phyloP scores from a whole-genome alignment of 768 basidiomycete genomes.

The Melanogaster broomeanus region DNA sequence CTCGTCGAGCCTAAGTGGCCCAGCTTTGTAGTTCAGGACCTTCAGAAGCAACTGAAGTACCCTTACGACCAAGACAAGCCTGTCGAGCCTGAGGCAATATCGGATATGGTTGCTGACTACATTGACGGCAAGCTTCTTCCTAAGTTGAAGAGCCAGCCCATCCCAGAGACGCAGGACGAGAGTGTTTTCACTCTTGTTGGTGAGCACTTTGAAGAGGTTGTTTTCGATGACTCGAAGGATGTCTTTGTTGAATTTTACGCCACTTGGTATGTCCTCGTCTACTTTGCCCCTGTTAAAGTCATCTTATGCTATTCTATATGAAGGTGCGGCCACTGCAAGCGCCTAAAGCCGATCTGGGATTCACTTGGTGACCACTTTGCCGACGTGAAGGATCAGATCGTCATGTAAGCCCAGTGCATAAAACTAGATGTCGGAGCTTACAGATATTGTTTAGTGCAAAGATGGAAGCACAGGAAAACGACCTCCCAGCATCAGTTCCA shows the following conservation, averaged over 20 bases:
- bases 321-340: constrained; percentile 96
- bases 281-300: not conserved
- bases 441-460: constrained; percentile 64
- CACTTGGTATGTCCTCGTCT: constrained; percentile 68
- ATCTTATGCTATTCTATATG: not conserved
- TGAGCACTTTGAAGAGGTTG: constrained; percentile 85
- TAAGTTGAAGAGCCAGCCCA: constrained; percentile 85
- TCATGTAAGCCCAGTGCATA: constrained; percentile 59
- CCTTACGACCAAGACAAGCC: constrained; percentile 74
- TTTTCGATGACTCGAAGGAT: constrained; percentile 87
- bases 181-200: constrained; percentile 83
- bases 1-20: constrained; percentile 88
- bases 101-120: constrained; percentile 63
- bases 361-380: constrained; percentile 84
- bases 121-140: constrained; percentile 75
- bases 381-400: constrained; percentile 66
- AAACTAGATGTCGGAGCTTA: constrained; percentile 2
- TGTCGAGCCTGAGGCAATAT: constrained; percentile 56
- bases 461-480: constrained; percentile 96
- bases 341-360: constrained; percentile 94
- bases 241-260: constrained; percentile 98
- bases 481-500: constrained; percentile 82
- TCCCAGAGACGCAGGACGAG: constrained; percentile 83
- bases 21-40: constrained; percentile 88
- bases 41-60: constrained; percentile 84